Evolutionary conservation across 2,329 filamentous ascomycete species (phyloP).

Genomic region (Ophiosphaerella korrae): DNA sequence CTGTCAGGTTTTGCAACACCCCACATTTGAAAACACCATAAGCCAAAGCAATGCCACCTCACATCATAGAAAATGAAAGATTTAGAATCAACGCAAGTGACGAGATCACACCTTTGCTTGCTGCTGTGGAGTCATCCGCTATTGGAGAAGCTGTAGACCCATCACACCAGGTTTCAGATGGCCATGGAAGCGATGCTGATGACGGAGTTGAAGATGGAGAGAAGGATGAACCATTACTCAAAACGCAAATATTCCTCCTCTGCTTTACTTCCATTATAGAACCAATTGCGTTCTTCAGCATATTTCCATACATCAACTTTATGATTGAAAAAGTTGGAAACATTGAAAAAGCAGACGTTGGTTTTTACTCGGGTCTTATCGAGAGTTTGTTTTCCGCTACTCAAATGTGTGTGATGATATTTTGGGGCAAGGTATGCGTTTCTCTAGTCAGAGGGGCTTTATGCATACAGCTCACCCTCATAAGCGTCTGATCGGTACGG

Average conservation of each 20-base stretch:
- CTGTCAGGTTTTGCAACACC: no score
- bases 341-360: conserved; percentile 68
- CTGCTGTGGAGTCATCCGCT: conserved; percentile 19
- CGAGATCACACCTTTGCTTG: conserved; percentile 39
- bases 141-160: conserved; percentile 16
- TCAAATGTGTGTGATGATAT: conserved; percentile 78
- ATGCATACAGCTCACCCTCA: background rate
- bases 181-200: conserved; percentile 3
- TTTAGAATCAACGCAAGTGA: conserved; percentile 10
- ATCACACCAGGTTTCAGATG: background rate
- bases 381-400: conserved; percentile 72
- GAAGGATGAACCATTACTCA: conserved; percentile 34
- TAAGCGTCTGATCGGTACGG: conserved; percentile 68
- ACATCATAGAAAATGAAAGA: background rate
- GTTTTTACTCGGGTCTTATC: conserved; percentile 80
- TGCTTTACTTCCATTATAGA: conserved; percentile 76
- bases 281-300: conserved; percentile 81
- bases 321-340: conserved; percentile 73
- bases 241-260: conserved; percentile 68
- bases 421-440: conserved; percentile 64
- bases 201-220: conserved; percentile 18
- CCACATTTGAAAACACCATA: background rate
- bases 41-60: background rate
- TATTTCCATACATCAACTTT: conserved; percentile 79
- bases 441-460: background rate